These are phyloP conservation scores for Pterulicium gracile DNA, from an alignment of 1,284 basidiomycete genomes.

Conservation along the genomic window DNA sequence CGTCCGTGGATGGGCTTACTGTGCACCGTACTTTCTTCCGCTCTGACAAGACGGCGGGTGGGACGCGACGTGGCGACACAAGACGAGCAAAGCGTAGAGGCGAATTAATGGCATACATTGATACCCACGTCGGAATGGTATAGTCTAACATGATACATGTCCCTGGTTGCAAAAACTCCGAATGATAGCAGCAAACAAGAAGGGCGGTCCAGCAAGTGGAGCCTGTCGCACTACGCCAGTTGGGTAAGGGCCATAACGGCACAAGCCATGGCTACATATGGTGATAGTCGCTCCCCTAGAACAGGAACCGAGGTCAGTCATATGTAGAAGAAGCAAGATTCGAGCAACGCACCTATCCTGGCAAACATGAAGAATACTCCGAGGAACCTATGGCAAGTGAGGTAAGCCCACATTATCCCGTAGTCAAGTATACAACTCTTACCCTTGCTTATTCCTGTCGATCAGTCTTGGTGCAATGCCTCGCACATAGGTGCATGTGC, in stretches of 20 bases:
- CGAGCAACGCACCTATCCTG: slow-evolving; percentile 61
- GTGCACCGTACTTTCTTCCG: no score
- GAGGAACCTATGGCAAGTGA: slow-evolving; percentile 47
- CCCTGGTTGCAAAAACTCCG: not conserved
- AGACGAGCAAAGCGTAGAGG: no score
- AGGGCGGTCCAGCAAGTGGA: not conserved
- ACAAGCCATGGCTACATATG: slow-evolving; percentile 75
- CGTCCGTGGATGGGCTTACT: no score
- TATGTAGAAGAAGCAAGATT: not conserved
- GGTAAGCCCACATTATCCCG: not conserved
- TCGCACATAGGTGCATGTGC: slow-evolving; percentile 95
- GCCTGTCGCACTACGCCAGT: slow-evolving; percentile 27
- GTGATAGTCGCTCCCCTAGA: slow-evolving; percentile 71
- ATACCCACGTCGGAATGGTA: not conserved
- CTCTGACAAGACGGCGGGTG: no score
- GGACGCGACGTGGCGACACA: no score
- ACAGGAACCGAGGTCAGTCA: not conserved
- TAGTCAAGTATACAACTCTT: slow-evolving; percentile 15
- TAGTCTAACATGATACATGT: not conserved
- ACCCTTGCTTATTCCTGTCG: slow-evolving; percentile 95
- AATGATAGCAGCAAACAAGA: not conserved
- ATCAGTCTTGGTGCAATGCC: slow-evolving; percentile 83
- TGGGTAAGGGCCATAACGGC: slow-evolving; percentile 69
- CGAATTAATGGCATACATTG: no score
- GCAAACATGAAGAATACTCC: slow-evolving; percentile 93